Base-by-base conservation (phyloP, 768 basidiomycete species). In the Rhizopogon vesiculosus region DNA sequence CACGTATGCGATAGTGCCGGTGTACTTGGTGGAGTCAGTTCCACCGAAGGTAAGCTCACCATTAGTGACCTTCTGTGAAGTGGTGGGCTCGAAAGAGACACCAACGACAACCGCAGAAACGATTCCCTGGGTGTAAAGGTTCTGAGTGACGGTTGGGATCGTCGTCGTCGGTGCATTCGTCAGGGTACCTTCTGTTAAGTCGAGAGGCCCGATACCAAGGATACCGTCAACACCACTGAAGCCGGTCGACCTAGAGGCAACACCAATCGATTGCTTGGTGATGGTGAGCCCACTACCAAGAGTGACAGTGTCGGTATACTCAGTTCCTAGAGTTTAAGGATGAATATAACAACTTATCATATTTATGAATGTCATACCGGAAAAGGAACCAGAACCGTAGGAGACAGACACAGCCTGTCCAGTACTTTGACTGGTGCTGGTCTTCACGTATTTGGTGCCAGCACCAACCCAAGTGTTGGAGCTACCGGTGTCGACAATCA, bases 401-500 rank as follows among this genome's bases (percentile, higher is more conserved):
- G 67, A 64, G 38, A 85, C 81, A n/a, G 75, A 65, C 80, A 79
- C 52, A 22, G 51, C 4, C 19, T 40, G 55, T 16, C 35, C 51
- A 3, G 40, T 83, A 56, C 72, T 60, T 5, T 46, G 62, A 54
- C 78, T 82, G n/a, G 81, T 78, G 51, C 71, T 70, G 16, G 84
- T 83, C 59, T 61, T 61, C 19, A 67, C 66, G 59, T 81, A 86
- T 10, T 65, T 28, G 25, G 60, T 66, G 8, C 44, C 61, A 15
- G 84, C 81, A 28, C 84, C 82, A 46, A 86, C 70, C 83, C 84
- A 85, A 13, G 83, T 85, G 69, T 85, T 86, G 12, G 83, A 50
- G 4, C 6, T 58, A 60, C 83, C 83, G 5, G 83, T 83, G 61
- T 84, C 83, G 55, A 84, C 69, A 54, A 84, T 56, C 16, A 86